Conservation (phyloP, 768 basidiomycete species). For the Ramaria sp. region DNA sequence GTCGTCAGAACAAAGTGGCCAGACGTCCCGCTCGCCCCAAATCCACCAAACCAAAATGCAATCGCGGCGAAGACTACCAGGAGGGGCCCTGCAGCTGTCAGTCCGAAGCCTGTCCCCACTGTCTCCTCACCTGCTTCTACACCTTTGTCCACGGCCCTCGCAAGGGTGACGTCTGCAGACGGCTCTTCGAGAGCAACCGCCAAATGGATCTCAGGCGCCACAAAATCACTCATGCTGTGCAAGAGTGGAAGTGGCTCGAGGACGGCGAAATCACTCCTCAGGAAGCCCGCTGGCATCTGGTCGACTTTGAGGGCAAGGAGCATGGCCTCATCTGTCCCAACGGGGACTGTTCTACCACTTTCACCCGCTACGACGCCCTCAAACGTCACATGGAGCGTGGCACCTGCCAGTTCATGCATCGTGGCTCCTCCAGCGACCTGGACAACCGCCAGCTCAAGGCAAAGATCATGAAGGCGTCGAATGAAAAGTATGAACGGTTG, state of each 20-base stretch:
- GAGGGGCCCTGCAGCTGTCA: constrained; percentile 3
- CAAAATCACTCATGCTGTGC: constrained; percentile 4
- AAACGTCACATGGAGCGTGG: constrained; percentile 7
- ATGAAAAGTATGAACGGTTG: not conserved
- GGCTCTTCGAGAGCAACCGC: constrained; percentile 2
- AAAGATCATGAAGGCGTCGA: not conserved
- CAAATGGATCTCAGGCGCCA: constrained; percentile 1
- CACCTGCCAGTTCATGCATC: not conserved
- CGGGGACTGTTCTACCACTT: constrained; percentile 3
- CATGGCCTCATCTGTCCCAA: constrained; percentile 2
- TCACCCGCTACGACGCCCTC: constrained; percentile 6
- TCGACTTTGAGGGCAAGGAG: not conserved
- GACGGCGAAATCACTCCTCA: not conserved
- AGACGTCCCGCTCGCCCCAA: not conserved
- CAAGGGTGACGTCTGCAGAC: not conserved
- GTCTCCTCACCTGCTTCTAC: constrained; percentile 6
- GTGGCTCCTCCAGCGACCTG: not conserved
- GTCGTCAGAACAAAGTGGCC: no score
- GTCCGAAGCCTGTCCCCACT: not conserved
- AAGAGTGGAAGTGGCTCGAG: constrained; percentile 7
- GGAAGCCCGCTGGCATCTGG: not conserved
- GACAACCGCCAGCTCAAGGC: constrained; percentile 1
- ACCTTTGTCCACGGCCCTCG: not conserved
- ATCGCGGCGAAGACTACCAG: constrained; percentile 1
- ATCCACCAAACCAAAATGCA: not conserved